phyloP scores from a whole-genome alignment of 2,329 filamentous ascomycete genomes.

The Sporothrix brunneoviolacea region DNA sequence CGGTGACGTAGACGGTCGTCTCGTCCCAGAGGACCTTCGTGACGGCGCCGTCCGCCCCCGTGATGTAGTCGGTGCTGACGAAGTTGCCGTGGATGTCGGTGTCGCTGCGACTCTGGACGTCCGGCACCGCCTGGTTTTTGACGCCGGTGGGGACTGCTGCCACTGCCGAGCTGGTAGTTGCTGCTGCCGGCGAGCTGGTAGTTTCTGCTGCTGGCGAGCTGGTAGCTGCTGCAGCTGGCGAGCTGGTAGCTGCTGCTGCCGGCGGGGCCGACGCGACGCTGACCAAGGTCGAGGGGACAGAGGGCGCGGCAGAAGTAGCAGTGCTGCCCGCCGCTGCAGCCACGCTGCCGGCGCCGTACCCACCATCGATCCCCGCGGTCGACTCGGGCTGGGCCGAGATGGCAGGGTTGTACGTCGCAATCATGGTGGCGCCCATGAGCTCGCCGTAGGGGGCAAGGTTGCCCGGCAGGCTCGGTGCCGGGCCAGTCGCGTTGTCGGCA shows the following conservation, averaged over 20 bases:
- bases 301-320: neutral
- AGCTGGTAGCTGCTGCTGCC: conserved; percentile 2
- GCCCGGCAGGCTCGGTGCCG: conserved; percentile 55
- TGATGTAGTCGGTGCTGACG: conserved; percentile 48
- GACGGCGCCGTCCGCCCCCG: conserved; percentile 39
- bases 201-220: conserved; percentile 1
- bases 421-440: conserved; percentile 12
- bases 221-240: conserved; percentile 3
- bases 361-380: conserved; percentile 2
- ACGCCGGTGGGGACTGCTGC: neutral
- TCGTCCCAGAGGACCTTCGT: conserved; percentile 53
- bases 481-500: conserved; percentile 53
- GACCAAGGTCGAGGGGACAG: conserved; percentile 11
- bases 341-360: neutral
- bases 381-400: conserved; percentile 14
- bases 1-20: conserved; percentile 44
- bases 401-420: conserved; percentile 13
- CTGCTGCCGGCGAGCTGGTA: conserved; percentile 1
- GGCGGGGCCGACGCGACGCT: no score
- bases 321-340: conserved; percentile 10
- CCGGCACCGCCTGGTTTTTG: no score
- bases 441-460: conserved; percentile 38
- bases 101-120: conserved; percentile 23
- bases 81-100: conserved; percentile 25
- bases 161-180: conserved; percentile 10